phyloP scores from a whole-genome alignment of 2,329 filamentous ascomycete genomes.

The Aspergillus spinulosporus region DNA sequence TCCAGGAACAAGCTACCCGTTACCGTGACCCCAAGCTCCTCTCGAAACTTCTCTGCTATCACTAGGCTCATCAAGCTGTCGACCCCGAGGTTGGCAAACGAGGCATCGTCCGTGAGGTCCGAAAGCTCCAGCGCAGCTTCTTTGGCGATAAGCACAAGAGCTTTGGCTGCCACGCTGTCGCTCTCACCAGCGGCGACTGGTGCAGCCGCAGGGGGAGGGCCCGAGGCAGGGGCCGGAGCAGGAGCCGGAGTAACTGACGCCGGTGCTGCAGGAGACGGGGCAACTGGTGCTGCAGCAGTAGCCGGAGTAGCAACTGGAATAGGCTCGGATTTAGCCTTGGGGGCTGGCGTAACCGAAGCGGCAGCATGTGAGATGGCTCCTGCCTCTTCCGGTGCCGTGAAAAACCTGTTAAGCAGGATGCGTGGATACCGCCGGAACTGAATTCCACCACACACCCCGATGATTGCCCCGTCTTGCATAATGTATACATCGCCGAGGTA shows the following conservation, averaged over 20 bases:
- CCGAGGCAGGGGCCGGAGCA: no score
- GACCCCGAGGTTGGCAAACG: constrained; percentile 35
- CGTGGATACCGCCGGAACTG: constrained; percentile 36
- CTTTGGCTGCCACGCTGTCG: constrained; percentile 13
- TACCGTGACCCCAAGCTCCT: constrained; percentile 33
- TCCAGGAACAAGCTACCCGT: constrained; percentile 27
- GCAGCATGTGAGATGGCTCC: constrained; percentile 1
- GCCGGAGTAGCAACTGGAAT: no score
- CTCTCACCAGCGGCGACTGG: no score
- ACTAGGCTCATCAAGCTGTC: constrained; percentile 40
- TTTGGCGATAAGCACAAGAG: constrained; percentile 29
- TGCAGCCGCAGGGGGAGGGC: no score
- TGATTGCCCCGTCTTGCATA: constrained; percentile 33
- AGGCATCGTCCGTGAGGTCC: constrained; percentile 28
- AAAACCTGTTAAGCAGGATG: constrained; percentile 21
- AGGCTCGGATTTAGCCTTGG: no score
- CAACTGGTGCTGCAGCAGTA: no score
- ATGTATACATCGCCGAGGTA: constrained; percentile 43
- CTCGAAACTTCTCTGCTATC: constrained; percentile 35
- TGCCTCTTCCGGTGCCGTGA: constrained; percentile 2
- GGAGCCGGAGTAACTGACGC: no score
- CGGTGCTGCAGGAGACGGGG: no score
- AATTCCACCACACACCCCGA: constrained; percentile 34
- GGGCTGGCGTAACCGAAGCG: background rate
- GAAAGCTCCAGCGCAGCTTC: constrained; percentile 28